Conservation (phyloP, 2,329 filamentous ascomycete genomes). For the Cladophialophora chaetospira region DNA sequence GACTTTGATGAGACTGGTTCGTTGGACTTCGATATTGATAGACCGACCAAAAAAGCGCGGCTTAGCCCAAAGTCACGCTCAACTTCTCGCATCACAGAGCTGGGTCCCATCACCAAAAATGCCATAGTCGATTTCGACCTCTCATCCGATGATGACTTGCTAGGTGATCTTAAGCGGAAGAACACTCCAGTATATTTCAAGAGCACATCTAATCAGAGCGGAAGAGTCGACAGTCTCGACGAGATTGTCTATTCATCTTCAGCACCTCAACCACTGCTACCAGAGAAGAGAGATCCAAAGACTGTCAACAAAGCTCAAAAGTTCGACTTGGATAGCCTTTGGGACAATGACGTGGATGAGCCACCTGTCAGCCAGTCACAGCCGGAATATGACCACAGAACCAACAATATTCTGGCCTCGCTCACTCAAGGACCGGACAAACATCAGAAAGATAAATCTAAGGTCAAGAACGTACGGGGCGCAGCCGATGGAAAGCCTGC, state of each 20-base stretch:
- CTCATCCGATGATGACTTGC: conserved; percentile 22
- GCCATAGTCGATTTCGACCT: conserved; percentile 17
- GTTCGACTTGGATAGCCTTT: conserved; percentile 38
- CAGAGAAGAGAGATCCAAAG: background rate
- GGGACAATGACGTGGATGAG: conserved; percentile 39
- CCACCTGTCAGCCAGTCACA: conserved; percentile 29
- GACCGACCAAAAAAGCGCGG: conserved; percentile 16
- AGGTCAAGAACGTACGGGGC: conserved; percentile 23
- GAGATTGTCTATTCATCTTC: conserved; percentile 49
- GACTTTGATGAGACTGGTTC: background rate
- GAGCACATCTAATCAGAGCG: background rate
- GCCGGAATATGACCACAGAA: conserved; percentile 42
- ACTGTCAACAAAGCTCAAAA: background rate
- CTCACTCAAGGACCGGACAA: conserved; percentile 32
- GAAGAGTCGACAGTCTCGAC: conserved; percentile 34
- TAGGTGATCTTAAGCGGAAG: background rate
- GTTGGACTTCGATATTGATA: background rate
- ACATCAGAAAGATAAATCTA: conserved; percentile 13
- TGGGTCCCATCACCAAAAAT: background rate
- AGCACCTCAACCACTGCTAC: conserved; percentile 34
- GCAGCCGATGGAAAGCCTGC: conserved; percentile 15
- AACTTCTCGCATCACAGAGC: background rate
- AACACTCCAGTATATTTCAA: background rate
- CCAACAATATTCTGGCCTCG: conserved; percentile 43
- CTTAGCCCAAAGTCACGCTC: conserved; percentile 26